A percentile compares a stretch with the other conserved stretches of the same genome.
These are phyloP conservation scores for Pouteria glomerata DNA, from an alignment of 148 eudicot species.

Conservation along the genomic window DNA sequence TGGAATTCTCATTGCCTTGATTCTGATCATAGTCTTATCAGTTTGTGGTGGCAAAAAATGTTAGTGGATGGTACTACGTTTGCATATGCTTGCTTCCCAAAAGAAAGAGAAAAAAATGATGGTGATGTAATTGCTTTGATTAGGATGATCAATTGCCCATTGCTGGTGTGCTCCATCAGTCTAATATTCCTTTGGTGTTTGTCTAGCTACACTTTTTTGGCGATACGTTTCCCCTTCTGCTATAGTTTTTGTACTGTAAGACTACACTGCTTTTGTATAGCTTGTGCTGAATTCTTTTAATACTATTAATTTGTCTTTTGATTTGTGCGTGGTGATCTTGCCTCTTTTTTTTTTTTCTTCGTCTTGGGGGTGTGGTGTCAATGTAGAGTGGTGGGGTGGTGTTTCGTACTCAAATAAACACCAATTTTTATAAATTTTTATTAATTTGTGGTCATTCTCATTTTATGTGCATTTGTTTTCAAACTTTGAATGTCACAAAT, in stretches of 20 bases:
- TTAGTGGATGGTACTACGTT: too few relatives aligned
- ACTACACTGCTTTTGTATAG: too few relatives aligned
- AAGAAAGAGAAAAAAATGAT: slow-evolving; percentile 11
- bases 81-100: too few relatives aligned
- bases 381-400: too few relatives aligned
- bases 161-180: not conserved
- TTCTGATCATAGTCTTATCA: slow-evolving; percentile 56
- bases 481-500: too few relatives aligned
- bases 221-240: not conserved
- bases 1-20: slow-evolving; percentile 53
- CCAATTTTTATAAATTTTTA: too few relatives aligned
- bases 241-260: not conserved
- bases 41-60: slow-evolving; percentile 53
- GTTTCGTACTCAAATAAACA: too few relatives aligned
- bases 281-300: not conserved
- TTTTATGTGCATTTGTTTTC: too few relatives aligned
- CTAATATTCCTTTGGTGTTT: slow-evolving; percentile 3
- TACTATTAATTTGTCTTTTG: not conserved
- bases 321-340: too few relatives aligned
- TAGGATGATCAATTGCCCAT: slow-evolving; percentile 1
- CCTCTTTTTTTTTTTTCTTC: too few relatives aligned
- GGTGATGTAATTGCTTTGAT: not conserved
- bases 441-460: too few relatives aligned
- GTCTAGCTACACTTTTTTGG: not conserved
- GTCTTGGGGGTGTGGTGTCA: too few relatives aligned